These are phyloP conservation scores for Suillus variegatus DNA, from an alignment of 768 basidiomycete species.

Conservation along the genomic window DNA sequence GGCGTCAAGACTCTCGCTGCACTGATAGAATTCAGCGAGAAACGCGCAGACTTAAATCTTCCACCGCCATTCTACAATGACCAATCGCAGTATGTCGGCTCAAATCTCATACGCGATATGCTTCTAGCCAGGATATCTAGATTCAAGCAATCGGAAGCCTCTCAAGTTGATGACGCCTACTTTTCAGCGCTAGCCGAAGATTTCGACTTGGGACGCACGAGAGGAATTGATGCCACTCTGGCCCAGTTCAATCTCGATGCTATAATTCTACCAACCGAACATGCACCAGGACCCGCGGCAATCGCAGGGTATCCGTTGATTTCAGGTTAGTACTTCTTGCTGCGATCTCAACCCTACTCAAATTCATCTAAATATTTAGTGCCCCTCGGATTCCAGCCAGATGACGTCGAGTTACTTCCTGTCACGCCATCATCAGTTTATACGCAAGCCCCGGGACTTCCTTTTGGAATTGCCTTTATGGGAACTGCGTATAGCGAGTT, in stretches of 20 bases:
- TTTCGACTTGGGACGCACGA: not conserved
- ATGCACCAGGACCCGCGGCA: not conserved
- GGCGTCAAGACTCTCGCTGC: conserved; percentile 58
- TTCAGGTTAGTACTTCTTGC: not conserved
- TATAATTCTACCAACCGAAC: not conserved
- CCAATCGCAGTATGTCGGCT: conserved; percentile 18
- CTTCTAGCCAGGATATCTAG: not conserved
- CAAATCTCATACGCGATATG: not conserved
- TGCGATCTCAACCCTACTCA: not conserved
- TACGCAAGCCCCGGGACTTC: conserved; percentile 41
- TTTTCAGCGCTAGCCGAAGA: not conserved
- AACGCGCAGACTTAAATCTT: conserved; percentile 47
- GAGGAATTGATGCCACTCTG: not conserved
- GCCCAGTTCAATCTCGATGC: not conserved
- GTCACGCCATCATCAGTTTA: conserved; percentile 40
- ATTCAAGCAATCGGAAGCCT: not conserved
- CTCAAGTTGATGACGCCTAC: not conserved
- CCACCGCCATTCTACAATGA: conserved; percentile 28
- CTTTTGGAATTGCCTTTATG: conserved; percentile 57
- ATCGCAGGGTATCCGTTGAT: not conserved
- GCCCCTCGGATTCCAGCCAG: conserved; percentile 56
- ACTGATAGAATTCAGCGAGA: conserved; percentile 54
- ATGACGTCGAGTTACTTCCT: conserved; percentile 41
- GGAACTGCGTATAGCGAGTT: conserved; percentile 61
- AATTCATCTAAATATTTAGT: conserved; percentile 40